phyloP scores from a whole-genome alignment of 208 protist genomes.

The Leishmania turanica region DNA sequence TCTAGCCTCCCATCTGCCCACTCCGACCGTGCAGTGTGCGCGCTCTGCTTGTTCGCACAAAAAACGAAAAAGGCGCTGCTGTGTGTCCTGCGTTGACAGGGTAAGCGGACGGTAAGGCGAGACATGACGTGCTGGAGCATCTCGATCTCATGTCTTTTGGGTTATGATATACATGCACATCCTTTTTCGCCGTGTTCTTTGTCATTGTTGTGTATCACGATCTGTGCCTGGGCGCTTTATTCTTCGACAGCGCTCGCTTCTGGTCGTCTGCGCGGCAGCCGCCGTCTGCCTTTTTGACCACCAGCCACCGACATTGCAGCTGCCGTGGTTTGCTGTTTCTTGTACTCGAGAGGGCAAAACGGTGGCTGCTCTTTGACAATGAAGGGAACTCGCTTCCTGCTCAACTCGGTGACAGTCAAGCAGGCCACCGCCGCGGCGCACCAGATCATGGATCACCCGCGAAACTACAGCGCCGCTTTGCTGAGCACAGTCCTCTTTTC shows the following conservation, averaged over 20 bases:
- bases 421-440: conserved; percentile 44
- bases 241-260: not conserved
- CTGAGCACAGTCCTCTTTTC: conserved; percentile 68
- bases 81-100: not conserved
- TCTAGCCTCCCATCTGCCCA: not conserved
- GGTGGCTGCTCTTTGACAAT: conserved; percentile 4
- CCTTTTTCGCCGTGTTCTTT: not conserved
- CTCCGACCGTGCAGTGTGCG: not conserved
- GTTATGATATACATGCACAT: not conserved
- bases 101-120: not conserved
- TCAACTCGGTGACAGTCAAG: conserved; percentile 19
- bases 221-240: not conserved
- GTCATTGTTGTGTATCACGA: not conserved
- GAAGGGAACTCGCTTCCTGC: conserved; percentile 26
- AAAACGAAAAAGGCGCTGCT: not conserved
- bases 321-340: not conserved
- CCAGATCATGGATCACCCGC: conserved; percentile 32
- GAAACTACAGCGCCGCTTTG: conserved; percentile 54
- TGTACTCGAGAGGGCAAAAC: not conserved
- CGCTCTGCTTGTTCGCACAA: too few species aligned
- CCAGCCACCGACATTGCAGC: not conserved
- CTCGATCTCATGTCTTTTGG: not conserved
- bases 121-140: not conserved
- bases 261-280: not conserved
- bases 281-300: not conserved